These are phyloP conservation scores for Dactylonectria macrodidyma DNA, from an alignment of 2,329 filamentous ascomycete genomes.

Conservation along the genomic window DNA sequence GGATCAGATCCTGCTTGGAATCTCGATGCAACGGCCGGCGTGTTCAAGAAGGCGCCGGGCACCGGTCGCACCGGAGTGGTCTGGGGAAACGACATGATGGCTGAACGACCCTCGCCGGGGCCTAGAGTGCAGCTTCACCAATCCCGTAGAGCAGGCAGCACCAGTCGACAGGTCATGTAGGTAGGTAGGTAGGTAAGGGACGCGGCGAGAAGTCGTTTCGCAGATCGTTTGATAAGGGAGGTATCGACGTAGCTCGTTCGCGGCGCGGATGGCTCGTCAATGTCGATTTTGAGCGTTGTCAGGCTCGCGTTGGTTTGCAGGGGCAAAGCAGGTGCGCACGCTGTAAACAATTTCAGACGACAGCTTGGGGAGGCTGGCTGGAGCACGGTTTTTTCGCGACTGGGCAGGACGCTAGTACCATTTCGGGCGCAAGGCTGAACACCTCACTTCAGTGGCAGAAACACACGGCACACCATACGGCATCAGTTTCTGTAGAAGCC, in stretches of 20 bases:
- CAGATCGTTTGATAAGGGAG: constrained; percentile 14
- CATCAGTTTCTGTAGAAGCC: too few species aligned
- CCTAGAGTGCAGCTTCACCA: constrained; percentile 49
- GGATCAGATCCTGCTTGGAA: constrained; percentile 62
- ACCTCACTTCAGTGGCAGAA: too few species aligned
- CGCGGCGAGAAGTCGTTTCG: constrained; percentile 36
- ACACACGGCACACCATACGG: too few species aligned
- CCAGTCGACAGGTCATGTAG: constrained; percentile 49
- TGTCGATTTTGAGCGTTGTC: constrained; percentile 40
- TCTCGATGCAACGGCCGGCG: constrained; percentile 73
- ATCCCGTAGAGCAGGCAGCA: constrained; percentile 44
- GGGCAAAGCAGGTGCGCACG: constrained; percentile 34
- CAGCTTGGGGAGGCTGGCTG: constrained; percentile 54
- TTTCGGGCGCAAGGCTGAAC: constrained; percentile 53
- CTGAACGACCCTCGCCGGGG: constrained; percentile 48
- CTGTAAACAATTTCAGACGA: constrained; percentile 50
- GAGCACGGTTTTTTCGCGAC: constrained; percentile 58
- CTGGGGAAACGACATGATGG: constrained; percentile 68
- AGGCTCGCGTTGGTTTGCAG: constrained; percentile 37
- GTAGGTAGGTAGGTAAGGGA: constrained; percentile 8
- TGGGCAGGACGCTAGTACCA: constrained; percentile 52
- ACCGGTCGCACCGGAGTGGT: constrained; percentile 80
- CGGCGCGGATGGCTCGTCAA: constrained; percentile 34
- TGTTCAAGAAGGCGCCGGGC: constrained; percentile 83
- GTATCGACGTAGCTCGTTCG: constrained; percentile 18